A percentile compares a stretch with the other conserved stretches of the same genome.
Evolutionary conservation across 306 rosid species (phyloP).

Genomic region (Gynostemma pentaphyllum): DNA sequence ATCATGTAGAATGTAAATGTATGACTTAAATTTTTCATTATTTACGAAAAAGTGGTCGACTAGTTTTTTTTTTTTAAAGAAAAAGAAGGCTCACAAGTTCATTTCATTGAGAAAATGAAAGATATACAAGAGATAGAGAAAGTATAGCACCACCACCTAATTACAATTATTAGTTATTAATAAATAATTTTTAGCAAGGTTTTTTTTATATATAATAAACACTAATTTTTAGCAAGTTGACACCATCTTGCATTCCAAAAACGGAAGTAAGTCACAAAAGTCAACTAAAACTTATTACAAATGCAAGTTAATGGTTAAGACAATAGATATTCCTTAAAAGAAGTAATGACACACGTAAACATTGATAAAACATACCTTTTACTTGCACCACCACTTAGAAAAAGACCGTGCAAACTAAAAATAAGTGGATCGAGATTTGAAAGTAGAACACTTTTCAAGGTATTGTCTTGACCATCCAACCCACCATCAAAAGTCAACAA

Average conservation of each 20-base stretch:
- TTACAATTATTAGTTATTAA: no score
- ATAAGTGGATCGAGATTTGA: constrained; percentile 54
- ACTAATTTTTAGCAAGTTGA: not conserved
- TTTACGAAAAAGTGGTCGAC: no score
- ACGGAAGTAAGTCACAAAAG: not conserved
- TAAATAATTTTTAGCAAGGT: no score
- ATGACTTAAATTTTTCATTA: no score
- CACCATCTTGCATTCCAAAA: not conserved
- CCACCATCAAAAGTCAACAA: constrained; percentile 55
- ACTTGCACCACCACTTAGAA: constrained; percentile 45
- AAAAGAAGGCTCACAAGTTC: no score
- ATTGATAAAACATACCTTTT: constrained; percentile 47
- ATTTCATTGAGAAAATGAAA: no score
- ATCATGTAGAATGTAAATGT: no score
- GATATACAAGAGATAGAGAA: no score
- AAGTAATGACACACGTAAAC: not conserved
- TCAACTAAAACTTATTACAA: no score
- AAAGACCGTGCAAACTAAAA: constrained; percentile 50
- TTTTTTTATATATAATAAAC: no score
- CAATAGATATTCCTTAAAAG: not conserved
- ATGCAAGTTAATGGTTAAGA: not conserved
- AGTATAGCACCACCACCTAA: no score
- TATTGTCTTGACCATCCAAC: constrained; percentile 38
- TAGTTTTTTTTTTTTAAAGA: no score
- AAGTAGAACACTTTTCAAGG: constrained; percentile 32